Evolutionary conservation across 352 stramenopile genomes (phyloP), one percentile per base, ranked within the genome.

Genomic region (Phytophthora hybrid): DNA sequence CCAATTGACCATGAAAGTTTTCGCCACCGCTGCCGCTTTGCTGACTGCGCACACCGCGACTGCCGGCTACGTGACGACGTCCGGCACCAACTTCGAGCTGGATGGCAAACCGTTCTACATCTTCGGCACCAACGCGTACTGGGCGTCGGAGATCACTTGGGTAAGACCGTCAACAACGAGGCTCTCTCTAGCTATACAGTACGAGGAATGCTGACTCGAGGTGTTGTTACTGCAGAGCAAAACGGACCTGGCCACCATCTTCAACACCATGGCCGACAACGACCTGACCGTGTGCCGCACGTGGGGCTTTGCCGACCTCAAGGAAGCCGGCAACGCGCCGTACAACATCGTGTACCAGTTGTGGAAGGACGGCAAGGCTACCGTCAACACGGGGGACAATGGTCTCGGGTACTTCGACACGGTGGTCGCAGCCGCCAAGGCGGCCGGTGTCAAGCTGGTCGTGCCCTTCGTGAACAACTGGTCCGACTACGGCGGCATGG

Each of bases 121-220:
- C 34, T 77, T 80, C 39, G 73, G 73, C 49, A 80, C 73, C 18
- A 80, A 80, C 52, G 68, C 73, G 4, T 80, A 80, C 63, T 80
- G 73, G 73, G 68, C 73, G 18, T 77, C 73, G 1, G 57, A 70
- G 52, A 80, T 68, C 63, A 71, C 66, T 47, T 80, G 73, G 73
- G 73, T 79, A 32, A 70, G 57, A n/a, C 23, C 23, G 2, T 18
- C 18, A 14, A 46, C 37, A 18, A 18, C 3, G 37, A 39, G 41
- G 37, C 19, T 54, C 23, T 26, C 19, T 54, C 23, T 26, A 26
- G 23, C 23, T 26, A 26, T 26, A 26, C 23, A 26, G 1, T 26
- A 2, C 37, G 13, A 46, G 37, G 1, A 46, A 14, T 18, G 11
- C 37, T 46, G 11, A 46, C 37, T 46, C 11, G 18, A 46, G 18